Conservation (phyloP, 106 monocot species). For the Vanilla planifolia region DNA sequence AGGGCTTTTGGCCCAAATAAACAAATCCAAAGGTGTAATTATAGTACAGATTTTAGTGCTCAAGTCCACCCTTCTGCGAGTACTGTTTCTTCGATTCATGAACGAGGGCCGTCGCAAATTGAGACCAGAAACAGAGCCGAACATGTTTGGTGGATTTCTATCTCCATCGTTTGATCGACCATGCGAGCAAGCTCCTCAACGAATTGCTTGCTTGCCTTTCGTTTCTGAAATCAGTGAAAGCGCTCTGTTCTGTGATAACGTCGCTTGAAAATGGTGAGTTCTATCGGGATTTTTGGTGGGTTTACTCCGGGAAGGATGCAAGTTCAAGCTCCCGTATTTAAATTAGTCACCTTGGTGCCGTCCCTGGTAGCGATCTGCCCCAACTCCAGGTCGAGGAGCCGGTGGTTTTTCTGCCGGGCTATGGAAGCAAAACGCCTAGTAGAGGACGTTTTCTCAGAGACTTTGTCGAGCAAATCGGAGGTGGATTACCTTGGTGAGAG, state of each 20-base stretch:
- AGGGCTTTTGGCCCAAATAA: no score
- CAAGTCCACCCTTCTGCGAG: no score
- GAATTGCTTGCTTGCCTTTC: not conserved
- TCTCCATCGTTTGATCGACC: not conserved
- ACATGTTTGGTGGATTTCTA: no score
- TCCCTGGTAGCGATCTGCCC: slow-evolving; percentile 1
- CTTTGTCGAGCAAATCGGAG: slow-evolving; percentile 63
- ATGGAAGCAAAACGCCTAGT: slow-evolving; percentile 23
- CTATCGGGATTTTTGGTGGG: slow-evolving; percentile 12
- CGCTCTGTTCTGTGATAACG: not conserved
- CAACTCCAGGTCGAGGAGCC: slow-evolving; percentile 6
- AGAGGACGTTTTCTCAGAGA: slow-evolving; percentile 69
- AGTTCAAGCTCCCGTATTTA: not conserved
- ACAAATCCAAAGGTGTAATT: no score
- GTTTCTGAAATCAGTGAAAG: not conserved
- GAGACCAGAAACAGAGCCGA: no score
- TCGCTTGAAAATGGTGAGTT: slow-evolving; percentile 30
- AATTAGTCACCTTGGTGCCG: not conserved
- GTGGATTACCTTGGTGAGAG: slow-evolving; percentile 95
- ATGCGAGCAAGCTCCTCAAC: not conserved
- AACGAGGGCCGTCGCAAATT: no score
- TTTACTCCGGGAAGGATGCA: slow-evolving; percentile 5
- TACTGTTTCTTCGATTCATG: no score
- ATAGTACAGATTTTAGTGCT: no score
- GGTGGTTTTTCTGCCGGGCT: slow-evolving; percentile 18